Evolutionary conservation across 768 basidiomycete genomes (phyloP), one percentile per base, ranked within the genome.

Genomic region (Suillus lakei): DNA sequence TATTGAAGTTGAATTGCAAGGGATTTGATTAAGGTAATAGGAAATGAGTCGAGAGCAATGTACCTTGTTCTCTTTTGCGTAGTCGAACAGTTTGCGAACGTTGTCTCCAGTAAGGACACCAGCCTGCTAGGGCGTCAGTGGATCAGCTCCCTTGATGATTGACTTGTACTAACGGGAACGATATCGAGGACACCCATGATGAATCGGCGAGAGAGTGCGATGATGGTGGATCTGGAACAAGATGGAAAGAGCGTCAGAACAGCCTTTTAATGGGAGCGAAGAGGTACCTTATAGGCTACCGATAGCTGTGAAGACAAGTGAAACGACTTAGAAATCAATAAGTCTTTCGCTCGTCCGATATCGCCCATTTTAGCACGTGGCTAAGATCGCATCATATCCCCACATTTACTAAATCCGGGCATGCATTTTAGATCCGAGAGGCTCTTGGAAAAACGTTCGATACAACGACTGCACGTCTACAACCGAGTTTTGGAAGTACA

Each of bases 71-170:
- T 89, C 87, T 73, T 91, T 92, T 53, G 96, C 97, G 77, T 97
- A 98, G 71, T 97, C 90, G 77, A 99, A 97, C 75, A 99, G 81
- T 80, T 96, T 96, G 80, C 95, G 89, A 72, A 95, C 92, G 77
- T 99, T 88, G 71, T 96, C 92, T 78, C 97, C 97, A 66, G 95
- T 96, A 76, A 99, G 81, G 67, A 99, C 97, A 69, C 97, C 97
- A 77, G 95, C 84, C 96, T 97, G 73, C 51, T 65, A 59, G 60
- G 64, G 51, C 21, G 61, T 44, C 4, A 55, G 51, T 66, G 34
- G 54, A 67, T 70, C 63, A 26, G 55, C 26, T 15, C 10, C 43
- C 54, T 26, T 10, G 4, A 38, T 30, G 51, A 51, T 36, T n/a
- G 10, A 48, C 7, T 32, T 34, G 32, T n/a, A 36, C 91, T 69